Evolutionary conservation across 2,329 filamentous ascomycete species (phyloP), one percentile per base, ranked within the genome.

Genomic region (Mycosphaerella sp.): DNA sequence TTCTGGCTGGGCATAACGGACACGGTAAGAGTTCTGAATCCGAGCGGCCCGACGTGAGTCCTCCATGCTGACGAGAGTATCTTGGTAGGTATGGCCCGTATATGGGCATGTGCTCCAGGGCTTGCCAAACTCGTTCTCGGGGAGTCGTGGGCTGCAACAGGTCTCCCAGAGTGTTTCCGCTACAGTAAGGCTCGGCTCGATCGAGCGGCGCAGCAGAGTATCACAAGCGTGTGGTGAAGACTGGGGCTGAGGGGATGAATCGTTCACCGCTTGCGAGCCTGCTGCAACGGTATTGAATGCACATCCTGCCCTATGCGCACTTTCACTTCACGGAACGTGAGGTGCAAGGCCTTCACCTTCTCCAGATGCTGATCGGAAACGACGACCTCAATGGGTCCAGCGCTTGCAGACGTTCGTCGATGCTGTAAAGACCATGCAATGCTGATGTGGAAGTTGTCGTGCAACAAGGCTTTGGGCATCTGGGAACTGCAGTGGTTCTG

Each of bases 371-470:
- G 34, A 2, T 41, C 18, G 2, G 49, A 49, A 17, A 52, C 37
- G 32, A 49, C 30, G n/a, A 50, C 42, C 2, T 10, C 3, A 9
- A 39, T 28, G 6, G 52, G 37, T 39, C 41, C 39, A 14, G 30
- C 9, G 40, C 21, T 28, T 44, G 37, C 21, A 43, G 45, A 12
- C 7, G 69, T 96, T 90, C 63, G 95, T 18, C 42, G 50, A 21
- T 48, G 34, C 17, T 74, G 68, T 55, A 91, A 75, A 1, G 80
- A 85, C 93, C 91, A 97, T 0, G 85, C 93, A 50, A 98, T 81
- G 41, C 89, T 95, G 53, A 97, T 73, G 69, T 98, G 93, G 64
- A 96, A 96, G 21, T 34, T 34, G 21, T 59, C 46, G 30, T 51
- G 36, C 14, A 36, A 16, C 50, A 18, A 16, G 21, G 21, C 14